phyloP scores from a whole-genome alignment of 1,284 basidiomycete species.

The Phylloboletellus chloephorus region DNA sequence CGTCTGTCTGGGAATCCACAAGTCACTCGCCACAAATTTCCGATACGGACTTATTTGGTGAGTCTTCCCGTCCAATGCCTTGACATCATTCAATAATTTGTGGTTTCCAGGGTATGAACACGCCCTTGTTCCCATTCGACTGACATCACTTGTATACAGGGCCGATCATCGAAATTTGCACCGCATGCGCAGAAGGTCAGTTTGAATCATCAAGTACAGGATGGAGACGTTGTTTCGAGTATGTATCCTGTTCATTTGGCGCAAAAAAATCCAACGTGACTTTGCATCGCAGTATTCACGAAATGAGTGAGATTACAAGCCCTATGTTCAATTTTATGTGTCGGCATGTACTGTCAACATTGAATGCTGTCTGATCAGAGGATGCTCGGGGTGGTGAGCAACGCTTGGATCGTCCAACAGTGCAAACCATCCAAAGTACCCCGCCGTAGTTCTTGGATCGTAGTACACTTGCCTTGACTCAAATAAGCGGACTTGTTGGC shows the following conservation, averaged over 20 bases:
- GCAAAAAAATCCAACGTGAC: constrained; percentile 1
- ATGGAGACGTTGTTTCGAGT: constrained; percentile 95
- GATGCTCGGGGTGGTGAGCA: no score
- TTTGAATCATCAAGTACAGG: constrained; percentile 79
- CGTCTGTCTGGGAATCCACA: constrained; percentile 90
- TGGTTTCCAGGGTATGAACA: constrained; percentile 20
- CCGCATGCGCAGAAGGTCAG: constrained; percentile 95
- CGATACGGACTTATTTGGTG: constrained; percentile 89
- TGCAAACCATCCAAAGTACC: no score
- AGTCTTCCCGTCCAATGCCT: constrained; percentile 25
- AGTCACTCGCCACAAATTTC: constrained; percentile 86
- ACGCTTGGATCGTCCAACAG: no score
- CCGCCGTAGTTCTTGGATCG: no score
- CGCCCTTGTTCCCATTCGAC: constrained; percentile 20
- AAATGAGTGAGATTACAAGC: constrained; percentile 25
- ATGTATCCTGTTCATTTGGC: constrained; percentile 32
- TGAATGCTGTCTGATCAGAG: neutral
- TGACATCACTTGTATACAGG: constrained; percentile 40
- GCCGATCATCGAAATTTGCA: constrained; percentile 84
- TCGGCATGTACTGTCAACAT: neutral
- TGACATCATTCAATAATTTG: neutral
- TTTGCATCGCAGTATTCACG: constrained; percentile 36
- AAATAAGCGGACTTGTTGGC: no score
- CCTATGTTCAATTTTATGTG: neutral
- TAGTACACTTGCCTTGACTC: no score